Conservation (phyloP, 2,329 filamentous ascomycete species). For the Diaporthe vaccinii region DNA sequence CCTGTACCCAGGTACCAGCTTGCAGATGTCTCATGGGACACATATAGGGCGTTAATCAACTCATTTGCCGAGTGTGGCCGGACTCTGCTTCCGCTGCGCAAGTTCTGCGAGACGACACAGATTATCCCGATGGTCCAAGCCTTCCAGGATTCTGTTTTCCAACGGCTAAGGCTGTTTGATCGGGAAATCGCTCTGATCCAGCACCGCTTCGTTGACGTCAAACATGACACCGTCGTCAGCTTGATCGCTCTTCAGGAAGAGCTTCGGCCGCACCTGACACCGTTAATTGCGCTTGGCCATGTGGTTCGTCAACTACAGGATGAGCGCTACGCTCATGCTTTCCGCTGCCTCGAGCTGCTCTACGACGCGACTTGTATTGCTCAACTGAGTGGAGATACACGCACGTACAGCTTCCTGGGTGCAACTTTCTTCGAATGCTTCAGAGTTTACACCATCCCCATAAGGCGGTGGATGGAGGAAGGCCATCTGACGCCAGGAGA, state of each 20-base stretch:
- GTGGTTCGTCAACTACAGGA: conserved; percentile 71
- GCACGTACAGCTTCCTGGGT: conserved; percentile 73
- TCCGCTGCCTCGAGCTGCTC: conserved; percentile 83
- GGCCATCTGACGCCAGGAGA: conserved; percentile 77
- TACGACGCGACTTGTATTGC: conserved; percentile 78
- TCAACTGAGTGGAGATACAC: conserved; percentile 76
- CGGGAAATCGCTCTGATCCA: conserved; percentile 71
- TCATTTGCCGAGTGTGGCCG: conserved; percentile 63
- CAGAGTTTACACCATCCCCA: conserved; percentile 83
- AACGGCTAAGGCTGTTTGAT: conserved; percentile 71
- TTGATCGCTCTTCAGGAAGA: conserved; percentile 73
- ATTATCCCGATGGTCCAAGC: conserved; percentile 75
- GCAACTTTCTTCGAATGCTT: conserved; percentile 85
- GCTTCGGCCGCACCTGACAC: conserved; percentile 64
- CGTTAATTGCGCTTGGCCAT: conserved; percentile 71
- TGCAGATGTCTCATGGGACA: conserved; percentile 62
- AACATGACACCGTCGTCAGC: conserved; percentile 72
- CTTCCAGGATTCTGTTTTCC: conserved; percentile 74
- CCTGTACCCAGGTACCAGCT: conserved; percentile 61
- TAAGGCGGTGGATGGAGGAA: conserved; percentile 86
- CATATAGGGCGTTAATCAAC: conserved; percentile 62
- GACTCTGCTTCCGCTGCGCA: conserved; percentile 60
- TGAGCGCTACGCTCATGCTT: conserved; percentile 65
- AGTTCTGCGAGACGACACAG: conserved; percentile 59
- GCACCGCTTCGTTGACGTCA: conserved; percentile 67